Conservation (phyloP, 192 early-diverging fungal species). For the Kickxella alabastrina region DNA sequence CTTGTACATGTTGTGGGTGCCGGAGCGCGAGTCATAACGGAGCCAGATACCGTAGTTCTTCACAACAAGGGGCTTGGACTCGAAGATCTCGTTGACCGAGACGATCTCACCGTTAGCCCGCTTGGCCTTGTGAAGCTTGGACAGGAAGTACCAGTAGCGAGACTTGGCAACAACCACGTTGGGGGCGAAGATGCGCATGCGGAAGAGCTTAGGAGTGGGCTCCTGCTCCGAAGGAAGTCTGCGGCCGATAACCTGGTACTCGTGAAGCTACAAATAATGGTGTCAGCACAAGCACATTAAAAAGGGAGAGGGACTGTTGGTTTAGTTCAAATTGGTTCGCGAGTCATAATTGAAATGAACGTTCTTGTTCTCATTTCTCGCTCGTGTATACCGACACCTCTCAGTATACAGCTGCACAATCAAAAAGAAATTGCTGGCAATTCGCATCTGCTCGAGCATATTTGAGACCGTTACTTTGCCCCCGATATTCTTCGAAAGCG, state of each 20-base stretch:
- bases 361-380: too few species aligned
- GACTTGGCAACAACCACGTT: conserved; percentile 98
- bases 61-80: conserved; percentile 84
- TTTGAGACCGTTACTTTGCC: too few species aligned
- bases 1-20: conserved; percentile 99
- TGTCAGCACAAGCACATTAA: neutral
- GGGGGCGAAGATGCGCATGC: conserved; percentile 98
- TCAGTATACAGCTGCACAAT: too few species aligned
- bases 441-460: too few species aligned
- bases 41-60: conserved; percentile 99
- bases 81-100: conserved; percentile 94
- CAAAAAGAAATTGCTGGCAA: too few species aligned
- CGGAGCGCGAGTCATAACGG: conserved; percentile 98
- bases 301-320: neutral
- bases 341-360: too few species aligned
- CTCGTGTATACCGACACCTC: too few species aligned
- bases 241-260: conserved; percentile 91
- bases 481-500: too few species aligned
- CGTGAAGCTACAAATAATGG: conserved; percentile 52
- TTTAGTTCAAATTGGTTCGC: too few species aligned
- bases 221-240: conserved; percentile 90
- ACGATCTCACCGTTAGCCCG: conserved; percentile 98
- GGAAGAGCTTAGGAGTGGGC: conserved; percentile 89
- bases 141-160: conserved; percentile 99
- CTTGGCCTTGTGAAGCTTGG: conserved; percentile 99